These are phyloP conservation scores for Clarireedia sp. DNA, from an alignment of 2,329 filamentous ascomycete genomes.

Conservation along the genomic window DNA sequence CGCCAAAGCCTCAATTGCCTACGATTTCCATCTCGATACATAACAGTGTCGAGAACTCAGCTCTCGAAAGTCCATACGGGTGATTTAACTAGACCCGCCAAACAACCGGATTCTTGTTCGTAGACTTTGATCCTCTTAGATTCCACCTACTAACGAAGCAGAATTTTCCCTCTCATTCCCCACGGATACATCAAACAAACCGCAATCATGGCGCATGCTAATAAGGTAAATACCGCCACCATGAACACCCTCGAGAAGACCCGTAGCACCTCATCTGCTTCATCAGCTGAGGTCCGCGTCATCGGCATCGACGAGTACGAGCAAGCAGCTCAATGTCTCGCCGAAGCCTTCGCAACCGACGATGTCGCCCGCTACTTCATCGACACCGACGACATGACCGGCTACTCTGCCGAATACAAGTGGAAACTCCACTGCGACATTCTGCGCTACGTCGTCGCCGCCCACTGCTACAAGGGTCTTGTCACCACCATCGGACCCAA, in stretches of 20 bases:
- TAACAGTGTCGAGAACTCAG: constrained; percentile 48
- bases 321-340: constrained; percentile 62
- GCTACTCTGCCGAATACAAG: constrained; percentile 56
- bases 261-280: constrained; percentile 22
- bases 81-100: constrained; percentile 32
- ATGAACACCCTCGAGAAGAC: constrained; percentile 25
- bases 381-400: constrained; percentile 58
- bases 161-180: background rate
- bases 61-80: constrained; percentile 48
- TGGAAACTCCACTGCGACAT: constrained; percentile 73
- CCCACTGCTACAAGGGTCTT: constrained; percentile 65
- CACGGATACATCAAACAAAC: background rate
- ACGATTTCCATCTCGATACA: constrained; percentile 47
- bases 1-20: constrained; percentile 45
- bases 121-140: constrained; percentile 3
- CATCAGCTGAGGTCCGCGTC: constrained; percentile 51
- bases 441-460: constrained; percentile 69
- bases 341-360: constrained; percentile 70
- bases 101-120: constrained; percentile 26
- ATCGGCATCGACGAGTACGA: constrained; percentile 61
- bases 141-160: constrained; percentile 5
- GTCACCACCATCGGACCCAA: constrained; percentile 68
- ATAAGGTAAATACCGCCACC: constrained; percentile 28
- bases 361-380: constrained; percentile 68
- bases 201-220: constrained; percentile 30